Conservation (phyloP, 495 filamentous ascomycete genomes). For the Letharia lupina region DNA sequence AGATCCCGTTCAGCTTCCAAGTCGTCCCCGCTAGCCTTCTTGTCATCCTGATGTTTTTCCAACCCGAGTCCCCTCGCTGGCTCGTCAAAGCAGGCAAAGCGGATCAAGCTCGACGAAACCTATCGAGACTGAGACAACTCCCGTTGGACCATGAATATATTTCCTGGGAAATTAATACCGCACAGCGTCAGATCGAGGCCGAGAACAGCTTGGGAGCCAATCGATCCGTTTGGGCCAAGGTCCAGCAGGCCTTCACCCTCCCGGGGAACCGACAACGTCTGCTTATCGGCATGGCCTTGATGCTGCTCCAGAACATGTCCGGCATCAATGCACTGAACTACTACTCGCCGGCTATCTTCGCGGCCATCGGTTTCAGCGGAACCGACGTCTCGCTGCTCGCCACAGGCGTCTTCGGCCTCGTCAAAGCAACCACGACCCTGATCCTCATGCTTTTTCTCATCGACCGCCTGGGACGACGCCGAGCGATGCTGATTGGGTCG, state of each 20-base stretch:
- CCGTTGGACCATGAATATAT: background rate
- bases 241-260: background rate
- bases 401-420: conserved; percentile 45
- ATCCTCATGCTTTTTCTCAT: conserved; percentile 61
- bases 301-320: conserved; percentile 45
- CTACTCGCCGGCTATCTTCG: conserved; percentile 43
- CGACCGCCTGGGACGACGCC: conserved; percentile 59
- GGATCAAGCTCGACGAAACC: conserved; percentile 31
- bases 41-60: conserved; percentile 37
- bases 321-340: conserved; percentile 46
- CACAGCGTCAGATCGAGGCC: background rate
- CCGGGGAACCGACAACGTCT: background rate
- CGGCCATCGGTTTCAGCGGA: conserved; percentile 36
- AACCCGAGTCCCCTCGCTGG: conserved; percentile 51
- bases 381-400: conserved; percentile 41
- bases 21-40: conserved; percentile 45
- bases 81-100: conserved; percentile 39
- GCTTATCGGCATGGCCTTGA: conserved; percentile 30
- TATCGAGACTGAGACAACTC: background rate
- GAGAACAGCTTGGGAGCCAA: background rate
- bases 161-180: background rate
- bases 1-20: conserved; percentile 50
- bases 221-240: background rate
- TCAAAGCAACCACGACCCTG: conserved; percentile 50
- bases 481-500: conserved; percentile 63